Base-by-base conservation (phyloP, 2,329 filamentous ascomycete genomes). In the Fusarium multiceps region DNA sequence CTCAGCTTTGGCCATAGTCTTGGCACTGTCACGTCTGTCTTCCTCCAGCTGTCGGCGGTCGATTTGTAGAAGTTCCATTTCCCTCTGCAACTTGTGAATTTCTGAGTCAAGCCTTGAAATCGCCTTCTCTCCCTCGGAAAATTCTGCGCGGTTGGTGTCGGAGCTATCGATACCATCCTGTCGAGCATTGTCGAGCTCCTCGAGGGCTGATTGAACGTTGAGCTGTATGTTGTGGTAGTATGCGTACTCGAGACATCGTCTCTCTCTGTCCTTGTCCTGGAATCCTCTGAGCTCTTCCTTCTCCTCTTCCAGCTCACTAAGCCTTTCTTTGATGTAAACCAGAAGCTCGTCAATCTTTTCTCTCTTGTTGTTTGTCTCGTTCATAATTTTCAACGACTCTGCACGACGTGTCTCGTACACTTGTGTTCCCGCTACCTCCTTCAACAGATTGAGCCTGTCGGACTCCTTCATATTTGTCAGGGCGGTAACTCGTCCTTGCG, bases 391-490 rank as follows among this genome's bases (percentile, higher is more conserved):
- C 72, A 97, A 83, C 47, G 93, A 97, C 80, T 99, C 95, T 28
- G 93, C 88, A 66, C 97, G 90, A 59, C 95, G 91, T 55, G 93
- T 92, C 81, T 99, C 96, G 81, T 99, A 99, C 46, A 98, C 94
- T 76, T 98, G 94, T 10, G 96, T 99, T 67, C 96, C 96, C 1
- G 96, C 96, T n/a, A 99, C 96, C 78, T 98, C 96, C 81, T 99
- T 99, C 66, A 99, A 83, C 63, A 99, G 84, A 72, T 92, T 94
- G 68, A 99, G 82, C 55, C 96, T 89, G 79, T 98, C 94, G 2
- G 90, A 90, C 79, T 99, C 96, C 80, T 98, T 98, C 96, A 99
- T 99, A 79, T 98, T 99, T 46, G 96, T 99, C 77, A 99, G 85
- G 25, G 93, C 91, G 0, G 96, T 98, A 64, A 99, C 94, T 77